Percentiles rank a stretch among this genome's conserved stretches.
phyloP scores from a whole-genome alignment of 805 yeast species.

The Candida awuae region DNA sequence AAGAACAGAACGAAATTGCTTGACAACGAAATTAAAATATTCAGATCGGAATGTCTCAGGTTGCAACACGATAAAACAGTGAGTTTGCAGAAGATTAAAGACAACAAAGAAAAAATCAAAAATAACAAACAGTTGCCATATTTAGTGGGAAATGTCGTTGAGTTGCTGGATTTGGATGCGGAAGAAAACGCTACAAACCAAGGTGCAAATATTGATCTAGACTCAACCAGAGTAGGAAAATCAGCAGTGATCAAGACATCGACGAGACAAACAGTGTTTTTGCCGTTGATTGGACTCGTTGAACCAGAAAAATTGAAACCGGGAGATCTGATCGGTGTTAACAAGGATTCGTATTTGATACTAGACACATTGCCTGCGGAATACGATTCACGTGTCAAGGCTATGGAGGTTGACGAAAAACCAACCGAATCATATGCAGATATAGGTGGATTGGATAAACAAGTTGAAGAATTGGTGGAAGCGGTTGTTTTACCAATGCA shows the following conservation, averaged over 20 bases:
- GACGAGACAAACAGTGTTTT: conserved; percentile 92
- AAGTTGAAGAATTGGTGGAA: conserved; percentile 95
- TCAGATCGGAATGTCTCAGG: conserved; percentile 86
- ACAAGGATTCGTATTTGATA: conserved; percentile 89
- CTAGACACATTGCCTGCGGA: conserved; percentile 94
- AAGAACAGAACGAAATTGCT: conserved; percentile 77
- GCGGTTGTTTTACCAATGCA: conserved; percentile 98
- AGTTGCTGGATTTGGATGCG: conserved; percentile 78
- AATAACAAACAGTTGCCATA: conserved; percentile 95
- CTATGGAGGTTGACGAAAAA: conserved; percentile 98
- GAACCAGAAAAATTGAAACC: conserved; percentile 90
- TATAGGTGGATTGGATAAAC: conserved; percentile 97
- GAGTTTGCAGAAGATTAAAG: conserved; percentile 89
- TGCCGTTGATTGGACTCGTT: conserved; percentile 93
- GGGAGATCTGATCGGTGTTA: conserved; percentile 96
- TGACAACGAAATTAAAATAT: conserved; percentile 92
- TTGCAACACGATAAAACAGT: conserved; percentile 86
- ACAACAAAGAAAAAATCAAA: conserved; percentile 90
- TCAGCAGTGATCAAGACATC: conserved; percentile 98
- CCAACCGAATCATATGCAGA: conserved; percentile 97
- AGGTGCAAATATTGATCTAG: conserved; percentile 92
- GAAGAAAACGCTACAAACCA: conserved; percentile 78
- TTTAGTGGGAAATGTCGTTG: conserved; percentile 93
- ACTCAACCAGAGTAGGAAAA: conserved; percentile 84
- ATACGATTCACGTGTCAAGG: conserved; percentile 95